Base-by-base conservation (phyloP, 345 rosid genomes). In the Sisymbrium irio region DNA sequence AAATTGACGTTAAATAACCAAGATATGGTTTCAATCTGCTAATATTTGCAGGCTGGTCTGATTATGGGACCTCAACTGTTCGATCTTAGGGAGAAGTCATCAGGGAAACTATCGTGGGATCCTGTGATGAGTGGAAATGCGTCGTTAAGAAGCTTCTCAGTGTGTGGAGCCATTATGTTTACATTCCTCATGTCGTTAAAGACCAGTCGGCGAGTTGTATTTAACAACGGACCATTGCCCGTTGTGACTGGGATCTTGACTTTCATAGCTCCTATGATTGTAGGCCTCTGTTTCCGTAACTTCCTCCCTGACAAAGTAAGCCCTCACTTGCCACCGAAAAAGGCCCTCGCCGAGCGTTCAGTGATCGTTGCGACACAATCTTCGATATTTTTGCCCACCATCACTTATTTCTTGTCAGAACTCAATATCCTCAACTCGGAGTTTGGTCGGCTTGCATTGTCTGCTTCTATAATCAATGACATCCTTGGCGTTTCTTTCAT, bases 111-210 rank as follows among this genome's bases (percentile, higher is more conserved):
- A 11, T 71, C 67, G 3, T 46, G 6, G 46, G 74, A 75, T 49
- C 76, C 62, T 0, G 40, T 12, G 0, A 0, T 63, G 0, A 51
- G 60, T 61, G 76, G 72, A 47, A 71, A 9, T 28, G 54, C 39
- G 2, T n/a, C 80, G 3, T 4, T 84, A 18, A 77, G 69, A 13
- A 54, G 82, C 3, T 0, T 78, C 9, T 71, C 64, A 17, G 7
- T 62, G 11, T 60, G 83, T 41, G 90, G 81, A 11, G 78, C 32
- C 45, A 64, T 67, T 10, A 2, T 84, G 28, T 65, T 80, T 71
- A 22, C 81, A 14, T 86, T 86, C 75, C 63, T 84, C 36, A 68
- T 68, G 74, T 81, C 76, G 15, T 81, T 84, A 39, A 84, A 79
- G 75, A 81, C 59, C 62, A 81, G 83, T 33, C 70, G 80, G n/a